Percentiles rank a stretch among this genome's conserved stretches.
Conservation (phyloP, 2,329 filamentous ascomycete species). For the Chalaropsis thielavioides region DNA sequence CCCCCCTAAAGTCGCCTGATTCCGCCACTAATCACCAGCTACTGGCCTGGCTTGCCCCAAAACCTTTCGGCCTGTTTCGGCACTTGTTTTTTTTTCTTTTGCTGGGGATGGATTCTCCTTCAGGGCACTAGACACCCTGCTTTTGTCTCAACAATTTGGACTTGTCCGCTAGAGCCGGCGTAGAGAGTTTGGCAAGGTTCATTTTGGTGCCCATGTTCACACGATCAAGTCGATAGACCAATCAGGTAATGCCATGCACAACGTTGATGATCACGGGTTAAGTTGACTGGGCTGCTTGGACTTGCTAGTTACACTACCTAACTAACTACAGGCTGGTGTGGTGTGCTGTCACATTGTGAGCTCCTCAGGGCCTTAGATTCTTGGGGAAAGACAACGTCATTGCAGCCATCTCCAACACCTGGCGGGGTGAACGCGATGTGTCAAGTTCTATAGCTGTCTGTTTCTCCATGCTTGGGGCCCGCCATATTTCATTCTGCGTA, state of each 20-base stretch:
- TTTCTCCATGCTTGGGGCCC: too few species aligned
- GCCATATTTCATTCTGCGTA: not conserved
- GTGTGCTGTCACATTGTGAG: too few species aligned
- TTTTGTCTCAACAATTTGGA: conserved; percentile 1
- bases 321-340: too few species aligned
- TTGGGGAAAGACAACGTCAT: not conserved
- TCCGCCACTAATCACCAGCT: not conserved
- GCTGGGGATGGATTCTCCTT: not conserved
- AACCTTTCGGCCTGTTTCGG: not conserved
- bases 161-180: not conserved
- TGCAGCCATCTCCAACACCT: not conserved
- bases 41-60: conserved; percentile 6
- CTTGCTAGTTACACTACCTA: not conserved
- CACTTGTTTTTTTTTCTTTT: not conserved
- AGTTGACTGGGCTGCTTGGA: not conserved
- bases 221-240: not conserved
- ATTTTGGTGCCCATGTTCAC: not conserved
- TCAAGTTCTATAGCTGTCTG: too few species aligned
- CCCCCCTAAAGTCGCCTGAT: not conserved
- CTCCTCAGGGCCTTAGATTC: too few species aligned
- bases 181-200: not conserved
- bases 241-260: not conserved
- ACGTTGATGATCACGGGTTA: not conserved
- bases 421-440: too few species aligned
- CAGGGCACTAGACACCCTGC: not conserved